phyloP scores from a whole-genome alignment of 768 basidiomycete species.

The Collybia sordida region DNA sequence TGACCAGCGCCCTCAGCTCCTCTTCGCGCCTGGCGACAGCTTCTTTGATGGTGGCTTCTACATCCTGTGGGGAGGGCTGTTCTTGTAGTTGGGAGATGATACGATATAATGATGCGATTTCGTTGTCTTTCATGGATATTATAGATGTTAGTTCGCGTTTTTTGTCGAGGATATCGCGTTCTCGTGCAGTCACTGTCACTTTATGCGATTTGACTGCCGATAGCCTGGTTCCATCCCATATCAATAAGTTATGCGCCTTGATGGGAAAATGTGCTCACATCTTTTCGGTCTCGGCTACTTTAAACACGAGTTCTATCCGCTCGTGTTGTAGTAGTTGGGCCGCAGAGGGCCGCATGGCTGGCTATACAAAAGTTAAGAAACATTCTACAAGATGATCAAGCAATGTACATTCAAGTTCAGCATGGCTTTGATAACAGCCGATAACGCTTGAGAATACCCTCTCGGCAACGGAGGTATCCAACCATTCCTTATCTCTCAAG shows the following conservation, averaged over 20 bases:
- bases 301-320: constrained; percentile 66
- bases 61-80: constrained; percentile 30
- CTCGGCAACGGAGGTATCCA: constrained; percentile 87
- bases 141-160: constrained; percentile 50
- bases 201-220: constrained; percentile 65
- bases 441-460: constrained; percentile 74
- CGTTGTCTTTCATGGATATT: constrained; percentile 57
- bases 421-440: constrained; percentile 83
- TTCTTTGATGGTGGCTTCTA: constrained; percentile 50
- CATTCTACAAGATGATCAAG: not conserved
- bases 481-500: constrained; percentile 54
- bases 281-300: constrained; percentile 76
- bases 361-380: constrained; percentile 40
- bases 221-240: constrained; percentile 41
- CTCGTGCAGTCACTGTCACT: constrained; percentile 50
- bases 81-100: constrained; percentile 40
- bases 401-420: constrained; percentile 70
- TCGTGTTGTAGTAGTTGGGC: constrained; percentile 81
- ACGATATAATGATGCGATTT: constrained; percentile 50
- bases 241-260: not conserved
- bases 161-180: constrained; percentile 61
- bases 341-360: constrained; percentile 84
- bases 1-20: constrained; percentile 63
- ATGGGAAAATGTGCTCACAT: constrained; percentile 44
- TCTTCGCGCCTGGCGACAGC: constrained; percentile 66